Evolutionary conservation across 2,329 filamentous ascomycete species (phyloP), one percentile per base, ranked within the genome.

Genomic region (Pseudogymnoascus sp.): DNA sequence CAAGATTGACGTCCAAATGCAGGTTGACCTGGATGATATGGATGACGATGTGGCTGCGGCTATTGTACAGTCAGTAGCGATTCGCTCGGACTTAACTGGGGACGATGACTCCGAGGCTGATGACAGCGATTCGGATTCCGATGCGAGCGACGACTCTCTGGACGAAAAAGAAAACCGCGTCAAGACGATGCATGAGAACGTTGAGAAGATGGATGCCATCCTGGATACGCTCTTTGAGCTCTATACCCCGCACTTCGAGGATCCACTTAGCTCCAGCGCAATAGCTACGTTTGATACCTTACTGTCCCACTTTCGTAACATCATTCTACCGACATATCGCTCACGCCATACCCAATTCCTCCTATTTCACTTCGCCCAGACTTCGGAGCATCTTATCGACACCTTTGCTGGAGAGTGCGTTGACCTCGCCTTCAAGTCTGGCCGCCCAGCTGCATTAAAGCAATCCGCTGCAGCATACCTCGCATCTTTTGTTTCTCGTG

Each of bases 331-430:
- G 3, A 95, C 91, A 12, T 91, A 94, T 71, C 89, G 90, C 66
- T 95, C 91, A 21, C 86, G 94, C 33, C 92, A 97, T 71, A 91
- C 91, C 0, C 94, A 99, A 69, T 99, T 97, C 67, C 82, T 99
- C 55, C 81, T 97, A 57, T 99, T 99, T 74, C 92, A 96, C 74
- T 96, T 95, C 71, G 89, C 89, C 13, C 92, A 99, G 72, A 82
- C 82, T 61, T 89, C 90, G 7, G 85, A 88, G 28, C 80, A 82
- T 45, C 82, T 96, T 55, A 86, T 90, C 61, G 89, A 94, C 68
- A 82, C 85, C 56, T 97, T 97, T 69, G 86, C 89, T 41, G 87
- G 87, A 33, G 86, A 85, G 21, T 88, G 92, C 64, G 82, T 89
- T 37, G 80, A 88, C 62, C 78, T 90, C 21, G 83, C 88, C 38